Base-by-base conservation (phyloP, 306 rosid species). In the Vigna nakashimae region DNA sequence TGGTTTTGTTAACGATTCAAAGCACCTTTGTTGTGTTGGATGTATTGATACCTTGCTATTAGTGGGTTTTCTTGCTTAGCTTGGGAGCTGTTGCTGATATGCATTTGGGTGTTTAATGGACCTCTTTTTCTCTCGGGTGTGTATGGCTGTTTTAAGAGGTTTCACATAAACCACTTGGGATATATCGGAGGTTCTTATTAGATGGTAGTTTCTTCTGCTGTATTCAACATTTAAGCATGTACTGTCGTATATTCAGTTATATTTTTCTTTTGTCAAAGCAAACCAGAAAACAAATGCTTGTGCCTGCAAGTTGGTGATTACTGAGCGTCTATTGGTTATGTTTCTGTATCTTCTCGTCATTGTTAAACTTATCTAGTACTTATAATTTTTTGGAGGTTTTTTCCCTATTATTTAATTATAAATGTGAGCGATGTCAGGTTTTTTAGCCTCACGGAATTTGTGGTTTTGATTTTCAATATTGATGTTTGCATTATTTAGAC, bases 61-160 rank as follows among this genome's bases (percentile, higher is more conserved):
- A 24, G 38, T 65, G 51, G 53, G 62, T 60, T 36, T 18, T 7
- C 48, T 30, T 13, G 13, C 53, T 14, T 17, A 49, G 53, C 53
- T 14, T 49, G 53, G 18, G 53, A 49, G 17, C 18, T 49, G 18
- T 49, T 49, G 53, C 53, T 49, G 53, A 49, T 34, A 53, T 24
- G 43, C 77, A 26, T 59, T 74, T 10, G 6, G 63, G 34, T 70
- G 53, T 34, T 45, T 55, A 8, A 17, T n/a, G 75, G 66, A 77
- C 22, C 46, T 12, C 38, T 57, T 67, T 53, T 38, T 20, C 56
- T 65, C 43, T 64, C 15, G 1, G 28, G 24, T 63, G 32, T 79
- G 56, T 49, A 17, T 53, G 63, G 26, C 64, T 30, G 55, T 66
- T 65, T 65, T 18, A 66, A 55, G 50, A 10, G 24, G 65, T 58